Percentiles rank a stretch among this genome's conserved stretches.
Conservation (phyloP, 345 rosid genomes). For the Microcos paniculata region DNA sequence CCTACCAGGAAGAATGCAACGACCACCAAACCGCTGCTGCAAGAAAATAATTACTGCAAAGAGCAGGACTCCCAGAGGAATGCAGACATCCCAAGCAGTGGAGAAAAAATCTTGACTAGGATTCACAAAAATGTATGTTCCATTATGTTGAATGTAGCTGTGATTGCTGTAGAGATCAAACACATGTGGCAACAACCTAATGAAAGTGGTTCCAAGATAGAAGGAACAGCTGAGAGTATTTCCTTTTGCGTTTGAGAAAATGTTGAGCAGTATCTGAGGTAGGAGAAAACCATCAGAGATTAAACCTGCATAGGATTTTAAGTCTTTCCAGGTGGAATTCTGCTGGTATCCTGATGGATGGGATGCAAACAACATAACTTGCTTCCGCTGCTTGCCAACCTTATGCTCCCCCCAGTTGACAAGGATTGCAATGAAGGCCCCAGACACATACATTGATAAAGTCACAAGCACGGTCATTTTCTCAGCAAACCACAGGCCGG, state of each 20-base stretch:
- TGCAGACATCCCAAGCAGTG: constrained; percentile 40
- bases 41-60: constrained; percentile 42
- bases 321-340: constrained; percentile 24
- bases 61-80: constrained; percentile 29
- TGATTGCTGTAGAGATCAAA: constrained; percentile 47
- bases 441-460: constrained; percentile 32
- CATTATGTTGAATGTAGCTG: constrained; percentile 3
- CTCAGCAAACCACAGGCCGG: constrained; percentile 39
- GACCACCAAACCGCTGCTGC: constrained; percentile 53
- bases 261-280: constrained; percentile 51
- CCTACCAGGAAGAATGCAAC: constrained; percentile 37
- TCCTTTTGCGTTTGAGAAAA: constrained; percentile 33
- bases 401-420: constrained; percentile 12
- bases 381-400: background rate
- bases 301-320: constrained; percentile 40
- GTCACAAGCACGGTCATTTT: constrained; percentile 34
- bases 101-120: constrained; percentile 39
- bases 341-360: background rate
- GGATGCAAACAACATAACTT: background rate
- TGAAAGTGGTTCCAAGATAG: constrained; percentile 36
- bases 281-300: constrained; percentile 47
- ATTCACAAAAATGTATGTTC: constrained; percentile 36
- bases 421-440: constrained; percentile 36
- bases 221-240: constrained; percentile 30
- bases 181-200: constrained; percentile 44